Evolutionary conservation across 495 filamentous ascomycete genomes (phyloP), one percentile per base, ranked within the genome.

Genomic region (Aspergillus egyptiacus): DNA sequence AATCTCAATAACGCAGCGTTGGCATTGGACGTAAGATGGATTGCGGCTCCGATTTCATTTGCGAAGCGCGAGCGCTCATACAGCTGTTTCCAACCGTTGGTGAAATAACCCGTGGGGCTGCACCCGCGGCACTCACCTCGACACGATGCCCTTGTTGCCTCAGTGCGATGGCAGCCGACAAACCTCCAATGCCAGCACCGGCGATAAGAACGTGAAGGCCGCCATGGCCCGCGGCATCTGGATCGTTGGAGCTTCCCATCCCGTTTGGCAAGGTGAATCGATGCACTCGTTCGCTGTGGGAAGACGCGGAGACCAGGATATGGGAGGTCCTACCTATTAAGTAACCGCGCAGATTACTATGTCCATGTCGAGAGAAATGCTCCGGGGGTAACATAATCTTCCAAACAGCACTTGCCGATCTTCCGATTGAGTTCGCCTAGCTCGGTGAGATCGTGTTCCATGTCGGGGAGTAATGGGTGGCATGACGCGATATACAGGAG

Each of bases 151-250:
- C 79, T 36, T 75, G 64, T 22, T 72, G 65, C 15, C 76, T 67
- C 10, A 83, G 55, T 7, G 67, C 75, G 52, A 81, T 73, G 0
- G 79, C 78, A 11, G 77, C 71, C 1, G 70, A 62, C 22, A 81
- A 55, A 6, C 79, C 77, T 10, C 75, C 76, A 17, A 81, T 81
- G 0, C 80, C 78, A 13, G 73, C 78, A 11, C 78, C 79, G n/a
- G 77, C 70, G 18, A 82, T 77, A 50, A 70, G 48, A 40, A 80
- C 58, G n/a, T 53, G 59, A 14, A 68, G 56, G 18, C 62, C 61
- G 6, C 38, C 22, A 20, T 53, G 41, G 28, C 50, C 22, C 9
- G 31, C 14, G 36, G 7, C 8, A 27, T 51, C 14, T 33, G 28
- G 23, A 24, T 17, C 9, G 10, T 32, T 24, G 15, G 32, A 23